A percentile compares a stretch with the other conserved stretches of the same genome.
Conservation (phyloP, 208 protist genomes). For the Herpetomonas samuelpessoai region DNA sequence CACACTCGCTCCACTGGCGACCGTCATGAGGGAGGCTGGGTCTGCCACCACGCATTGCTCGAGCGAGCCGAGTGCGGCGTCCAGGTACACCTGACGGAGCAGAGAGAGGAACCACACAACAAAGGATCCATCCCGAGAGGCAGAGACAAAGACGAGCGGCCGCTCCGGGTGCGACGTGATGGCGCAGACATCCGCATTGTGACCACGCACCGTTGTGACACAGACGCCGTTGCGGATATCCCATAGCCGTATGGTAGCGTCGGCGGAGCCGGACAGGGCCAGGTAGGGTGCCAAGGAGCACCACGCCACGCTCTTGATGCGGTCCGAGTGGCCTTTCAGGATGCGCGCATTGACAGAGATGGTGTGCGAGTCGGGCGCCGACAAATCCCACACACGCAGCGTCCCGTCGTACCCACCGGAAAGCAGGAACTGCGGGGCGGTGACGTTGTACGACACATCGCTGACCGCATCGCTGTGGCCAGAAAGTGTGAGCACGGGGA, state of each 20-base stretch:
- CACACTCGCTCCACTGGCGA: constrained; percentile 20
- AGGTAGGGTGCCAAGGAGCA: constrained; percentile 83
- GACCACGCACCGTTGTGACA: constrained; percentile 69
- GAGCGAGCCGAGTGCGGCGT: constrained; percentile 68
- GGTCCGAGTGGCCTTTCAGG: constrained; percentile 70
- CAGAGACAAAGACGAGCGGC: constrained; percentile 89
- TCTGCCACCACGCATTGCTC: constrained; percentile 57
- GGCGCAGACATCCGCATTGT: constrained; percentile 84
- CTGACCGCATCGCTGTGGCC: constrained; percentile 80
- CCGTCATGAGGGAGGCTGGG: constrained; percentile 40
- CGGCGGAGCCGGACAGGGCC: constrained; percentile 70
- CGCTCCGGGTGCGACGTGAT: constrained; percentile 78
- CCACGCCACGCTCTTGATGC: constrained; percentile 79
- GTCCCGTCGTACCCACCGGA: constrained; percentile 88
- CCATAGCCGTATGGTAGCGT: constrained; percentile 89
- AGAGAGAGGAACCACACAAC: constrained; percentile 84
- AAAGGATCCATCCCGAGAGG: constrained; percentile 81
- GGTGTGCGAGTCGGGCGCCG: constrained; percentile 53
- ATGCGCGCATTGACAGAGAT: constrained; percentile 65
- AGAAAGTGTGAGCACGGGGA: constrained; percentile 43
- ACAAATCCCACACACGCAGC: constrained; percentile 89
- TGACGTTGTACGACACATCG: constrained; percentile 75
- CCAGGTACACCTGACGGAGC: constrained; percentile 60
- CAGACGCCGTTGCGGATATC: constrained; percentile 71
- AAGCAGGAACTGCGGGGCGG: constrained; percentile 68